Percentiles rank a stretch among this genome's conserved stretches.
These are phyloP conservation scores for Wickerhamomyces sp. DNA, from an alignment of 1,139 yeast genomes.

Conservation along the genomic window DNA sequence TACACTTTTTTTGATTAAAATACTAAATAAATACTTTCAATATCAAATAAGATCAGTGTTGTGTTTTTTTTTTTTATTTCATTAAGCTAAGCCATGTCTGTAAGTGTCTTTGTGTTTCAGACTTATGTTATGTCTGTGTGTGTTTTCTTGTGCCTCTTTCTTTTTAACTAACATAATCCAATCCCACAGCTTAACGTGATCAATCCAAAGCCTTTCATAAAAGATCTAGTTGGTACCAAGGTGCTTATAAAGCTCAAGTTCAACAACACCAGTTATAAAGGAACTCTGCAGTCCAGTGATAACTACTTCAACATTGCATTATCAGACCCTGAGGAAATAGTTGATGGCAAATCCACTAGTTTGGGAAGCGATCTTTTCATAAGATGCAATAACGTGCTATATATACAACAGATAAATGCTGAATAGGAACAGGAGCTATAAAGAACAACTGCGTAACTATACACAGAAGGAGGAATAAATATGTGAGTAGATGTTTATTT, in stretches of 20 bases:
- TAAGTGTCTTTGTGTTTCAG: background rate
- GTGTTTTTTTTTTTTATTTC: no score
- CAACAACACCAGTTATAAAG: constrained; percentile 88
- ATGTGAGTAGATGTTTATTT: background rate
- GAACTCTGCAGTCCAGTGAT: constrained; percentile 77
- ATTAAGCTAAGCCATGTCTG: background rate
- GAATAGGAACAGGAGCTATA: no score
- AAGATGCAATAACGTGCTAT: constrained; percentile 75
- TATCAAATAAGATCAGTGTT: no score
- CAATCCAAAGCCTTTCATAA: constrained; percentile 89
- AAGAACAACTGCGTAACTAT: no score
- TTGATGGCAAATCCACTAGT: constrained; percentile 51
- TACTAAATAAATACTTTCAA: no score
- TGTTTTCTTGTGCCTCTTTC: no score
- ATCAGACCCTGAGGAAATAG: constrained; percentile 61
- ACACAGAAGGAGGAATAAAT: constrained; percentile 15
- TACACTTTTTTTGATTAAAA: background rate
- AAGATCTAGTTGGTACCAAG: constrained; percentile 61
- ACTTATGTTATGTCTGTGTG: no score
- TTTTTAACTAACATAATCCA: background rate
- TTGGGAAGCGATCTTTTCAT: constrained; percentile 78
- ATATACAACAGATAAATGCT: constrained; percentile 35
- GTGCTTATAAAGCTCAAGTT: constrained; percentile 90
- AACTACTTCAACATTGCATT: constrained; percentile 90
- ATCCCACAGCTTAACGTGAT: constrained; percentile 65